These are phyloP conservation scores for Cladophialophora carrionii DNA, from an alignment of 2,329 filamentous ascomycete genomes.

Conservation along the genomic window DNA sequence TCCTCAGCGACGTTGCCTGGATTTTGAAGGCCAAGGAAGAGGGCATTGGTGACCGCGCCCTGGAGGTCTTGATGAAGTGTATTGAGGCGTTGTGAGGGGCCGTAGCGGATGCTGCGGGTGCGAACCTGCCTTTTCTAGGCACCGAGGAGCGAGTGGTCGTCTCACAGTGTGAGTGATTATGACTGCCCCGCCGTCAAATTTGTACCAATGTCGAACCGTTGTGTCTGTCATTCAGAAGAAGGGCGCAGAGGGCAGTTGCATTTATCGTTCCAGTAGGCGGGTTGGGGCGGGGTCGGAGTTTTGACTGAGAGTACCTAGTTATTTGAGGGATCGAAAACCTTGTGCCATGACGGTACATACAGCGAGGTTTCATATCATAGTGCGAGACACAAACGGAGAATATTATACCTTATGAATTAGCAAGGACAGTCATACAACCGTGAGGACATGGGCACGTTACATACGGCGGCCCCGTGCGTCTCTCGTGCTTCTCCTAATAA, in stretches of 20 bases:
- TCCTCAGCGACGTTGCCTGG: conserved; percentile 37
- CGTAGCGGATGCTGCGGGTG: background rate
- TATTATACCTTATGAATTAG: background rate
- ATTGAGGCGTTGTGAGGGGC: conserved; percentile 31
- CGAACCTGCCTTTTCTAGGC: background rate
- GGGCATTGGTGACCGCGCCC: conserved; percentile 53
- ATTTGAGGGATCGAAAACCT: background rate
- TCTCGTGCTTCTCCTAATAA: too few species aligned
- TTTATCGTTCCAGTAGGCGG: background rate
- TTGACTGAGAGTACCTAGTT: too few species aligned
- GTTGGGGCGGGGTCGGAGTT: background rate
- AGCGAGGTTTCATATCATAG: background rate
- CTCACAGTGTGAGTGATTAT: background rate
- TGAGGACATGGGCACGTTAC: too few species aligned
- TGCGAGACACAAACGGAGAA: background rate
- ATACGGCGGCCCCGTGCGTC: too few species aligned
- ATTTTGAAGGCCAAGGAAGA: conserved; percentile 29
- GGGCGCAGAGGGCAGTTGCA: background rate
- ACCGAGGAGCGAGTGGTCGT: background rate
- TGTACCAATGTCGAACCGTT: background rate
- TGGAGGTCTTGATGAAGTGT: conserved; percentile 57
- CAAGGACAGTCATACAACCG: too few species aligned
- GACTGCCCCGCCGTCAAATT: background rate
- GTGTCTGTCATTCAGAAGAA: background rate
- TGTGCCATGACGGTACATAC: background rate